Conservation (phyloP, 225 moss, liverwort and hornwort genomes). For the Rhytidiadelphus loreus region DNA sequence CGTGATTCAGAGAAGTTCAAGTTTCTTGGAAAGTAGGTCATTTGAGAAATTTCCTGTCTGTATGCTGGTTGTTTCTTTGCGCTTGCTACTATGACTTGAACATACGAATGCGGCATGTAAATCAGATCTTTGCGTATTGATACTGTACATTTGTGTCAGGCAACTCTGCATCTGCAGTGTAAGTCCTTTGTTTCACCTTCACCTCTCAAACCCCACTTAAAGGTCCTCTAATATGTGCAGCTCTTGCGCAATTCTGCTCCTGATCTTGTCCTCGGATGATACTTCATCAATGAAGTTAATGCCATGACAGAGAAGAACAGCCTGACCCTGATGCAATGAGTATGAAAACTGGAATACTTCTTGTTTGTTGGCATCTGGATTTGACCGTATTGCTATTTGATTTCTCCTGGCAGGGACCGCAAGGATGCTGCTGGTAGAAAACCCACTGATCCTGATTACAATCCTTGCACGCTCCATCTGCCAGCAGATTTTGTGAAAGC, state of each 20-base stretch:
- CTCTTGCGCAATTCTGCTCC: not conserved
- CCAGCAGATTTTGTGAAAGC: conserved; percentile 65
- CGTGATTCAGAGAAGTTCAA: conserved; percentile 80
- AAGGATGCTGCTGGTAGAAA: conserved; percentile 71
- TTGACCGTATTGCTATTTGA: not conserved
- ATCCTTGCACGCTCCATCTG: conserved; percentile 60
- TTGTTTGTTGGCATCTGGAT: not conserved
- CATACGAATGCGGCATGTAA: not conserved
- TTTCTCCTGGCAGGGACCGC: conserved; percentile 44
- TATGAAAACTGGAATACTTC: not conserved
- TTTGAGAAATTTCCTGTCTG: not conserved
- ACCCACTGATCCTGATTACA: conserved; percentile 61
- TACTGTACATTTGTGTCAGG: not conserved
- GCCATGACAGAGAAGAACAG: not conserved
- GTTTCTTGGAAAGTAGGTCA: conserved; percentile 90
- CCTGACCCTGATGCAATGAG: not conserved
- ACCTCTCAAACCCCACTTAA: not conserved
- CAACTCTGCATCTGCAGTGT: not conserved
- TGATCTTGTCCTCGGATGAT: not conserved
- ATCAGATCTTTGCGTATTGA: not conserved
- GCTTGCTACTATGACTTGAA: not conserved
- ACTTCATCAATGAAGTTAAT: not conserved
- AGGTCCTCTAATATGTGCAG: not conserved
- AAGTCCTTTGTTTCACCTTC: not conserved
- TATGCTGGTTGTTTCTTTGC: not conserved